phyloP scores from a whole-genome alignment of 495 filamentous ascomycete species.

The Hypoxylon intermedium region DNA sequence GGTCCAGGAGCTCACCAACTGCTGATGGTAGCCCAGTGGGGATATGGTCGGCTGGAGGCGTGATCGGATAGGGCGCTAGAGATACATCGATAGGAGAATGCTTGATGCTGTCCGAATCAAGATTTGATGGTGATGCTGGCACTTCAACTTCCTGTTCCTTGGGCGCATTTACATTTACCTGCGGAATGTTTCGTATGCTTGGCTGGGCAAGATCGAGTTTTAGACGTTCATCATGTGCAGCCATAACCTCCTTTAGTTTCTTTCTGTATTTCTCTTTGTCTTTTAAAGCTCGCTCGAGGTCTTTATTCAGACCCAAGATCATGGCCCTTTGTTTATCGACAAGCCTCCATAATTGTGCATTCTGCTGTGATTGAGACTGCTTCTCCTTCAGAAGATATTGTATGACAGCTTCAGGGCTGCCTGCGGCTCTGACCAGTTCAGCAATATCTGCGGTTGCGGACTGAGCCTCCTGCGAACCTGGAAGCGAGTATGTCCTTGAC shows the following conservation, averaged over 20 bases:
- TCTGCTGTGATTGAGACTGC: conserved; percentile 83
- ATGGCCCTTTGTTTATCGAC: conserved; percentile 96
- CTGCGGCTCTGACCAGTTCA: conserved; percentile 78
- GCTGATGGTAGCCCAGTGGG: conserved; percentile 39
- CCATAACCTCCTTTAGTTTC: conserved; percentile 77
- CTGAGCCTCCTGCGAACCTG: conserved; percentile 64
- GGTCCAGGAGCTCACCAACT: conserved; percentile 54
- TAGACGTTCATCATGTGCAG: conserved; percentile 41
- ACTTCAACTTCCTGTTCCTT: conserved; percentile 47
- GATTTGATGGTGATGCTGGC: conserved; percentile 51
- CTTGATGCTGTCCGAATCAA: conserved; percentile 52
- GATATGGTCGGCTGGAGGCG: conserved; percentile 55
- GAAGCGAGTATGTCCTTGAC: conserved; percentile 68
- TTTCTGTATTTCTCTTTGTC: conserved; percentile 95
- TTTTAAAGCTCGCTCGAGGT: conserved; percentile 87
- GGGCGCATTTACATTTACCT: conserved; percentile 31
- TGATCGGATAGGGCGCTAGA: conserved; percentile 64
- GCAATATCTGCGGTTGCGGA: conserved; percentile 67
- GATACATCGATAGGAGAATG: conserved; percentile 61
- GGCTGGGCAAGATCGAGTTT: conserved; percentile 20
- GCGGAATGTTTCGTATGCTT: conserved; percentile 19
- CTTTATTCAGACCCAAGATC: conserved; percentile 92
- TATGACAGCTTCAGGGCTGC: conserved; percentile 88
- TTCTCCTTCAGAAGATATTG: conserved; percentile 90
- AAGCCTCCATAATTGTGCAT: conserved; percentile 90